Percentiles rank a stretch among this genome's conserved stretches.
These are phyloP conservation scores for Rhododendron kiyosumense DNA, from an alignment of 148 eudicot genomes.

Conservation along the genomic window DNA sequence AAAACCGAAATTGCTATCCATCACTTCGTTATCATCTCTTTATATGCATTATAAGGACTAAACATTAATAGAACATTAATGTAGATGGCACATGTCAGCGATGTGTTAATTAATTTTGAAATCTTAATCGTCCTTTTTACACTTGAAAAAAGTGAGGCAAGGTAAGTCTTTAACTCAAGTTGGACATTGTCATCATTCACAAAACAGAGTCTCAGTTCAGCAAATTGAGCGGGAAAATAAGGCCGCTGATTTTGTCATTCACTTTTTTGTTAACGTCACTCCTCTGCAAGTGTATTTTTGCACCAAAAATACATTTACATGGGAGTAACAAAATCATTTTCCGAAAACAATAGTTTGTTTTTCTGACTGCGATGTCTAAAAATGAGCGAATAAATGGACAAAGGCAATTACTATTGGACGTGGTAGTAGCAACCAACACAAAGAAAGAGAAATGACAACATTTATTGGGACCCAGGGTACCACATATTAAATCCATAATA, in stretches of 20 bases:
- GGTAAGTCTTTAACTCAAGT: not conserved
- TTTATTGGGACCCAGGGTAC: not conserved
- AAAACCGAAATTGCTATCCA: not conserved
- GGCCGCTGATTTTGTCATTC: no score
- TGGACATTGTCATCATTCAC: not conserved
- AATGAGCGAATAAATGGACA: not conserved
- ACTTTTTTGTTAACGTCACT: no score
- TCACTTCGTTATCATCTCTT: not conserved
- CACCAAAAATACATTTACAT: no score
- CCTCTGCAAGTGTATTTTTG: no score
- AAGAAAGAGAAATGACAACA: not conserved
- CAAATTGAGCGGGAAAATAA: not conserved
- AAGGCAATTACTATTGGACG: not conserved
- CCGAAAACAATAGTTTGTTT: not conserved
- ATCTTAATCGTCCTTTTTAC: not conserved
- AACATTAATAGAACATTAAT: not conserved
- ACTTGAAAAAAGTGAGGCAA: not conserved
- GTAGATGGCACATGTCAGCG: not conserved
- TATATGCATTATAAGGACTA: not conserved
- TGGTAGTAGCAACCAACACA: not conserved
- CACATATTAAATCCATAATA: not conserved
- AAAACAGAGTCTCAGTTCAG: not conserved
- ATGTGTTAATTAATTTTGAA: not conserved
- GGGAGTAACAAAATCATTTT: no score
- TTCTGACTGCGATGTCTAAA: not conserved